A percentile compares a stretch with the other conserved stretches of the same genome.
Evolutionary conservation across 2,329 filamentous ascomycete species (phyloP).

Genomic region (Cladophialophora immunda): DNA sequence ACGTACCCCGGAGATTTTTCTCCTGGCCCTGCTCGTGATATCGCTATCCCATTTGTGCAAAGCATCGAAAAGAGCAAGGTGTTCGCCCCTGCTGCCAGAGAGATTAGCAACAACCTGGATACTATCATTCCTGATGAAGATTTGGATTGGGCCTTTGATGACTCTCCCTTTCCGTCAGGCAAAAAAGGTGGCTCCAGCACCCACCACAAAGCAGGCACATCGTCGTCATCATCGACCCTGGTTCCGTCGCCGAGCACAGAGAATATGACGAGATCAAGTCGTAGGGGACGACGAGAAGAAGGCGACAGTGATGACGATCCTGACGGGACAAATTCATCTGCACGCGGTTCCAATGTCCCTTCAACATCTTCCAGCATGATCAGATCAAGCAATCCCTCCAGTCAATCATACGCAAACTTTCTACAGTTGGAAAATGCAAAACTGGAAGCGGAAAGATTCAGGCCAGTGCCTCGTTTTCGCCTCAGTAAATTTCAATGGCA

Average conservation of each 20-base stretch:
- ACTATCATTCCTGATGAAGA: constrained; percentile 86
- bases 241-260: constrained; percentile 24
- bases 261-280: constrained; percentile 38
- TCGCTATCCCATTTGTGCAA: constrained; percentile 77
- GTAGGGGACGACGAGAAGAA: constrained; percentile 50
- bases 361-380: constrained; percentile 52
- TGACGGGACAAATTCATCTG: constrained; percentile 46
- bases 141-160: constrained; percentile 86
- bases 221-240: constrained; percentile 30
- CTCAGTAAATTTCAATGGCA: constrained; percentile 89
- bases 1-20: constrained; percentile 94
- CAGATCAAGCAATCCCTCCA: constrained; percentile 50
- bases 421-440: constrained; percentile 78
- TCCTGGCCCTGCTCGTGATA: constrained; percentile 74
- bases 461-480: constrained; percentile 72
- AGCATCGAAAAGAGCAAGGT: constrained; percentile 79
- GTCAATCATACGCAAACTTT: constrained; percentile 52
- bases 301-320: constrained; percentile 34
- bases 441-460: constrained; percentile 75
- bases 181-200: constrained; percentile 19
- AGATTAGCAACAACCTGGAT: constrained; percentile 82
- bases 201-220: constrained; percentile 30
- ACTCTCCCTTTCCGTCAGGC: constrained; percentile 56
- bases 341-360: constrained; percentile 49
- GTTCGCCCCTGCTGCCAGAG: constrained; percentile 80